Evolutionary conservation across 139 green algal species (phyloP).

Genomic region (Zygnema cylindricum): DNA sequence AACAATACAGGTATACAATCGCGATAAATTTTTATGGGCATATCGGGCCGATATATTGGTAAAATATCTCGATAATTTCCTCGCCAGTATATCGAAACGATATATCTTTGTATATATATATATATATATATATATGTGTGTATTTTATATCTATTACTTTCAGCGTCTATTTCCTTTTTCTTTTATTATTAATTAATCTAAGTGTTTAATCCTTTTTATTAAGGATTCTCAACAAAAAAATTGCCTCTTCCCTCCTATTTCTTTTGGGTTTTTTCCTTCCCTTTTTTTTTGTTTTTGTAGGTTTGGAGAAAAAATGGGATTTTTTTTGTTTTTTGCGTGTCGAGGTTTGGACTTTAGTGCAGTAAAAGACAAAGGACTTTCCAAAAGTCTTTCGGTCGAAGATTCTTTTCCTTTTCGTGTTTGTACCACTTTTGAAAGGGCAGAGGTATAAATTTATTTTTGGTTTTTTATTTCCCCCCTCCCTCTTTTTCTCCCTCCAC

Average conservation of each 20-base stretch:
- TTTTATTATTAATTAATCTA: not conserved
- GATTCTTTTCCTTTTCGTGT: slow-evolving; percentile 41
- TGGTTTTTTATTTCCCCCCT: not conserved
- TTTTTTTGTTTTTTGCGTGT: slow-evolving; percentile 26
- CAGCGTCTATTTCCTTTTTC: no score
- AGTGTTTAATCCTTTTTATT: not conserved
- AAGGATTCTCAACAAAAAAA: not conserved
- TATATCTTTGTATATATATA: no score
- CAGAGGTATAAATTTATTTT: no score
- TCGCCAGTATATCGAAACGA: no score
- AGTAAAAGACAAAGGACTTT: slow-evolving; percentile 20
- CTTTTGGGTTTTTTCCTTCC: not conserved
- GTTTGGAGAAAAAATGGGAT: slow-evolving; percentile 23
- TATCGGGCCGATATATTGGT: no score
- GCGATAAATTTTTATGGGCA: no score
- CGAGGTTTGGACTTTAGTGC: slow-evolving; percentile 21
- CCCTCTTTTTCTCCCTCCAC: not conserved
- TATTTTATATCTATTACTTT: no score
- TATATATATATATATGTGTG: no score
- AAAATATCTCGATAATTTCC: no score
- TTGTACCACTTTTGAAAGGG: no score
- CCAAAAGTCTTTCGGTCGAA: slow-evolving; percentile 49
- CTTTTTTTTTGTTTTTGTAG: not conserved
- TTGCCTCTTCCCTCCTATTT: not conserved
- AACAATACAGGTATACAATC: no score